Evolutionary conservation across 2,329 filamentous ascomycete species (phyloP), one percentile per base, ranked within the genome.

Genomic region (Emmonsiellopsis sp.): DNA sequence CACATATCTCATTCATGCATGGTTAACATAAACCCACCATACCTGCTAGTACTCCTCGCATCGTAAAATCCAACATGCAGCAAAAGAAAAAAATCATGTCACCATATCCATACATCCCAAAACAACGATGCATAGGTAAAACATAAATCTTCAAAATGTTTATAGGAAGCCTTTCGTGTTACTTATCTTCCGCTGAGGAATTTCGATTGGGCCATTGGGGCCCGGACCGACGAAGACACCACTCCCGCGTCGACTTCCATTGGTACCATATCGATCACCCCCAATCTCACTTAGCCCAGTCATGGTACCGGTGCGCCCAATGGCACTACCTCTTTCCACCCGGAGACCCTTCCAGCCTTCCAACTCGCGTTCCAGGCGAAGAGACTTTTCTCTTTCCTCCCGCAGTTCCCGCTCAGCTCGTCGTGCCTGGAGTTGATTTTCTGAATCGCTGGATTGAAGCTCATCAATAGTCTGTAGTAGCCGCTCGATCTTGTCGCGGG

Each of bases 391-490:
- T 57, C 81, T 83, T 71, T 95, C 92, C 69, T 96, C 89, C 6
- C 89, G 81, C 13, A 96, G 79, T 64, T 97, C 92, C 43, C 92
- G 83, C 70, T 98, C 92, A 13, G 89, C 89, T 43, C 92, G 84
- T 54, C 92, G 86, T 30, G 88, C 85, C 30, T 84, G 79, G 42
- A 97, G 79, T 68, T 96, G 89, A 46, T 84, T 85, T 9, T 83
- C 78, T 20, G 87, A 90, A 70, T 97, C 92, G 11, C 84, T 87
- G 11, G 87, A 84, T 69, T 98, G 92, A 35, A 98, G 82, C 67
- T 97, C 92, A 66, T 97, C 92, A 62, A 98, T 95, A 1, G 89
- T 89, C 65, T 84, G 80, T 50, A 98, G 84, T 5, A 97, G 83
- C 66, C 90, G 89, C 59, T 93, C 89, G 57, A 90, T 82, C 76